Evolutionary conservation across 495 filamentous ascomycete species (phyloP).

Genomic region (Hypoxylon perforatum): DNA sequence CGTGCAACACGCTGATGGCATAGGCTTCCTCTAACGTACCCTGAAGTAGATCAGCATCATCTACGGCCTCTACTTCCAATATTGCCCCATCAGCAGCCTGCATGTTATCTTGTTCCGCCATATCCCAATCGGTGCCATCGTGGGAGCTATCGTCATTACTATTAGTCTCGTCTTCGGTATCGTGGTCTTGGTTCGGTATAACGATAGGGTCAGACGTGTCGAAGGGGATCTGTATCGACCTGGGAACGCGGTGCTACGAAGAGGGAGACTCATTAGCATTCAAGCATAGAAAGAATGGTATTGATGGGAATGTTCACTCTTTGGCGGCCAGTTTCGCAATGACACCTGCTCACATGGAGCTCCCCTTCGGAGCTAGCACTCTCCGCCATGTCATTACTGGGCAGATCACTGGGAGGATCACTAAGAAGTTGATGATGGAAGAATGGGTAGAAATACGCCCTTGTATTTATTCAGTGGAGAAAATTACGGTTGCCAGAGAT

Average conservation of each 20-base stretch:
- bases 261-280: slow-evolving; percentile 20
- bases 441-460: neutral
- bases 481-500: no score
- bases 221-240: slow-evolving; percentile 31
- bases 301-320: slow-evolving; percentile 33
- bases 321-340: slow-evolving; percentile 39
- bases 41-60: no score
- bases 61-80: no score
- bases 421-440: neutral
- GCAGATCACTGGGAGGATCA: neutral
- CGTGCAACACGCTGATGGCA: no score
- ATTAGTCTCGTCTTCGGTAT: slow-evolving; percentile 29
- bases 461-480: no score
- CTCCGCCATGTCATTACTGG: slow-evolving; percentile 36
- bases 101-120: slow-evolving; percentile 20
- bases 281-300: neutral
- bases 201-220: slow-evolving; percentile 17
- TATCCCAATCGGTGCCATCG: slow-evolving; percentile 30
- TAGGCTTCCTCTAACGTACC: no score
- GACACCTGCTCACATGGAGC: slow-evolving; percentile 41
- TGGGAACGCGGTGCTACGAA: slow-evolving; percentile 27
- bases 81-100: no score
- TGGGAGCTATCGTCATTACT: slow-evolving; percentile 7
- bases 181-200: slow-evolving; percentile 1
- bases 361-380: slow-evolving; percentile 24